These are phyloP conservation scores for Chrysochromulina tobinii DNA, from an alignment of 78 protist genomes.

Conservation along the genomic window DNA sequence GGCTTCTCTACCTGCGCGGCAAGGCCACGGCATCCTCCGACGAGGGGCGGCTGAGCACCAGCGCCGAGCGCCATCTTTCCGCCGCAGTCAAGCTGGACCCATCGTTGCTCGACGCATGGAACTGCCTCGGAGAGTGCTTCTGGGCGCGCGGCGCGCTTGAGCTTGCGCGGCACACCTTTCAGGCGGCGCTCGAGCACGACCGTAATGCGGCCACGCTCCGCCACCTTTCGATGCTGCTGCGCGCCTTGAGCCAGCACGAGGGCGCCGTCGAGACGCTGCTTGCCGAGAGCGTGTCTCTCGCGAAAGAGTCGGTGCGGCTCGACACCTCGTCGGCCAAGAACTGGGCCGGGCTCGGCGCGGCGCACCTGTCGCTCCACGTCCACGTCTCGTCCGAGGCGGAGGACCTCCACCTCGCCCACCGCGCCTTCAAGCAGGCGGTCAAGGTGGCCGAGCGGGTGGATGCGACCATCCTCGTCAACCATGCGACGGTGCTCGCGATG, in stretches of 20 bases:
- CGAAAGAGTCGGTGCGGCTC: neutral
- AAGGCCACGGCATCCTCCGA: neutral
- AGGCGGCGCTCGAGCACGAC: neutral
- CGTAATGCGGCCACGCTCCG: neutral
- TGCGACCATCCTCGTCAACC: too few species aligned
- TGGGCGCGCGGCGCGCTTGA: neutral
- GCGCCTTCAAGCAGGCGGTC: neutral
- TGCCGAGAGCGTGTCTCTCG: neutral
- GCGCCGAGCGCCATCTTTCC: neutral
- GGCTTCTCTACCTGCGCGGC: neutral
- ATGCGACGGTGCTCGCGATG: too few species aligned
- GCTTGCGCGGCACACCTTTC: neutral
- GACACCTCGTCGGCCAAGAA: neutral
- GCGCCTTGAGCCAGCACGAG: neutral
- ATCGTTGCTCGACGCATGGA: neutral
- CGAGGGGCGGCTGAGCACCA: neutral
- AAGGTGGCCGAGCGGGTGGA: too few species aligned
- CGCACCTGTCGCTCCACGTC: neutral
- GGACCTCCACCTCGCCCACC: neutral
- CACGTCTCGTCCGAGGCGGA: neutral
- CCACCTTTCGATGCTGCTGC: slow-evolving; percentile 28
- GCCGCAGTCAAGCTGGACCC: slow-evolving; percentile 28
- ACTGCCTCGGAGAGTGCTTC: slow-evolving; percentile 9
- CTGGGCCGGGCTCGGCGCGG: neutral
- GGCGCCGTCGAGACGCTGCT: neutral